Evolutionary conservation across 306 rosid species (phyloP).

Genomic region (Cicer yamashitae): DNA sequence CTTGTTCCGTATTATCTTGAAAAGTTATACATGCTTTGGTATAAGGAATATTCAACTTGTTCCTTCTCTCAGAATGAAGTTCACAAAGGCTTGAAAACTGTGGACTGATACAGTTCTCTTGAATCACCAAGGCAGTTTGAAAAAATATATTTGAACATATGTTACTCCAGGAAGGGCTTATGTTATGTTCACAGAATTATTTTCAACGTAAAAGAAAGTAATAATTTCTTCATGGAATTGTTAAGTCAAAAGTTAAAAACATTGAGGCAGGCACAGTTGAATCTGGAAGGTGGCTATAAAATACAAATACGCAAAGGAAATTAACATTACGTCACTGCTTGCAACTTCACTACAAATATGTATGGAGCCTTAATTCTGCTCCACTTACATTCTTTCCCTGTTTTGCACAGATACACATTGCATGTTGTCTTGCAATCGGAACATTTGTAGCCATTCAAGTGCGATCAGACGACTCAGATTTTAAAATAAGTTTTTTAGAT

Average conservation of each 20-base stretch:
- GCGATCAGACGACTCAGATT: too few relatives aligned
- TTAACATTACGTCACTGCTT: conserved; percentile 25
- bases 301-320: conserved; percentile 13
- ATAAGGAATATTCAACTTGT: not conserved
- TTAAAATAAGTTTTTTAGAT: too few relatives aligned
- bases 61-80: conserved; percentile 4
- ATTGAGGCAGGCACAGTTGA: not conserved
- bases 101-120: not conserved
- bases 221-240: too few relatives aligned
- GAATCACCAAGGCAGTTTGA: conserved; percentile 3
- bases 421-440: too few relatives aligned
- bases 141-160: not conserved
- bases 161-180: not conserved
- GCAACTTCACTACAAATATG: not conserved
- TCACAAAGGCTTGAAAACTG: not conserved
- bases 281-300: not conserved
- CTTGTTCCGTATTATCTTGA: conserved; percentile 51
- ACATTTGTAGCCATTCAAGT: too few relatives aligned
- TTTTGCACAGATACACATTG: too few relatives aligned
- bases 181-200: not conserved
- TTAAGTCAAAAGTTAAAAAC: not conserved
- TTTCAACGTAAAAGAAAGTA: not conserved
- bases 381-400: too few relatives aligned
- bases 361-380: too few relatives aligned
- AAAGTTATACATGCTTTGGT: not conserved